These are phyloP conservation scores for Evernia prunastri DNA, from an alignment of 495 filamentous ascomycete species.

Conservation along the genomic window DNA sequence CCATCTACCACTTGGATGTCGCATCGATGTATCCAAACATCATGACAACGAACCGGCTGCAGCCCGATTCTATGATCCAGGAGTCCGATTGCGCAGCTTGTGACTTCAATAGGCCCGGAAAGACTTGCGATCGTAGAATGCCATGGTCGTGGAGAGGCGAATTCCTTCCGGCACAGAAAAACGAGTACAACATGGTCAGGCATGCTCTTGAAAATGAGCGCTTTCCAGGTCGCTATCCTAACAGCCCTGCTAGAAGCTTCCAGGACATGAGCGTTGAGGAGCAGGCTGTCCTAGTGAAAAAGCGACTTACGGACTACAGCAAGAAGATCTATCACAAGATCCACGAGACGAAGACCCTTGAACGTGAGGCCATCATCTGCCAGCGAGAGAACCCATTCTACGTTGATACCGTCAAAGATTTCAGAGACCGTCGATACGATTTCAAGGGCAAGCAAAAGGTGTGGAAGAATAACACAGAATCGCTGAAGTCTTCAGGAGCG, in stretches of 20 bases:
- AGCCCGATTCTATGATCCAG: constrained; percentile 95
- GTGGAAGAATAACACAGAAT: constrained; percentile 93
- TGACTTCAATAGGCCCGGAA: constrained; percentile 96
- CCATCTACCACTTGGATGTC: constrained; percentile 97
- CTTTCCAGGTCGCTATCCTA: constrained; percentile 72
- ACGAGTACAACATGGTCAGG: constrained; percentile 99
- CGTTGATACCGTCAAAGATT: constrained; percentile 89
- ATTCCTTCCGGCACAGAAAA: constrained; percentile 88
- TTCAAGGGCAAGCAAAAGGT: constrained; percentile 98
- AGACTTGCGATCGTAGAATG: constrained; percentile 90
- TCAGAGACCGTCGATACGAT: constrained; percentile 92
- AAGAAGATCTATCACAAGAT: constrained; percentile 99
- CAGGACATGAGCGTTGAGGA: constrained; percentile 77
- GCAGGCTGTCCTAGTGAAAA: constrained; percentile 74
- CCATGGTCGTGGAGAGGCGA: constrained; percentile 99
- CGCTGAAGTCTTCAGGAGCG: constrained; percentile 75
- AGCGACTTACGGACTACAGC: constrained; percentile 83
- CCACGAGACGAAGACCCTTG: constrained; percentile 87
- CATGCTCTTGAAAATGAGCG: constrained; percentile 86
- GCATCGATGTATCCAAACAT: constrained; percentile 99
- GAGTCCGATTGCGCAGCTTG: constrained; percentile 96
- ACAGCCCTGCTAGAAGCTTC: constrained; percentile 64
- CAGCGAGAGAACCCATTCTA: constrained; percentile 99
- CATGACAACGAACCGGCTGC: constrained; percentile 98
- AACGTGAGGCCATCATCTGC: constrained; percentile 95